These are phyloP conservation scores for Sonneratia caseolaris DNA, from an alignment of 345 rosid species.

Conservation along the genomic window DNA sequence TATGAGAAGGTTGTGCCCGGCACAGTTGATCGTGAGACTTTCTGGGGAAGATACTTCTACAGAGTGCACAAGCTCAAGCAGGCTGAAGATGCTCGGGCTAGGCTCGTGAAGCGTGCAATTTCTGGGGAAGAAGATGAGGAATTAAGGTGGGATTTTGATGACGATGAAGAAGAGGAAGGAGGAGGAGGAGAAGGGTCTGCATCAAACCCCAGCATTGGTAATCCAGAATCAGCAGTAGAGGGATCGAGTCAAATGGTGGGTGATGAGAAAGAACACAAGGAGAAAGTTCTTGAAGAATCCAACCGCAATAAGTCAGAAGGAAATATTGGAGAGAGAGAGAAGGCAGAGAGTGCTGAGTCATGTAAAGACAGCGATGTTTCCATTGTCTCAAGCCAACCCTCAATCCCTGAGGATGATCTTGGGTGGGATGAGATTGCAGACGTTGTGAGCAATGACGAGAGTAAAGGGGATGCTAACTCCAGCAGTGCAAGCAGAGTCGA, in stretches of 20 bases:
- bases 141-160: conserved; percentile 81
- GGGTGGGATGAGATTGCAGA: conserved; percentile 87
- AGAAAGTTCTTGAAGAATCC: background rate
- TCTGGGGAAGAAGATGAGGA: conserved; percentile 59
- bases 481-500: conserved; percentile 22
- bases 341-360: conserved; percentile 29
- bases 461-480: conserved; percentile 20
- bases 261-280: background rate
- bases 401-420: conserved; percentile 50
- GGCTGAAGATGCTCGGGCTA: conserved; percentile 59
- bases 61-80: conserved; percentile 40
- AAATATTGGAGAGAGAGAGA: conserved; percentile 18
- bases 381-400: conserved; percentile 49
- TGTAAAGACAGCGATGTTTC: conserved; percentile 62
- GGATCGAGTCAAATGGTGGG: conserved; percentile 2
- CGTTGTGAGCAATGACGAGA: conserved; percentile 33
- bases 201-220: background rate
- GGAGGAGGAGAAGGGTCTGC: background rate
- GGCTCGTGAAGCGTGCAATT: conserved; percentile 51
- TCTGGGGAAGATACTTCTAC: conserved; percentile 64
- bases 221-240: background rate
- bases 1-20: conserved; percentile 33
- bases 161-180: conserved; percentile 20
- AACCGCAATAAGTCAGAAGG: conserved; percentile 5
- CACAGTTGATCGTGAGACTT: conserved; percentile 35